Evolutionary conservation across 352 stramenopile genomes (phyloP).

Genomic region (Phytopythium helicoides): DNA sequence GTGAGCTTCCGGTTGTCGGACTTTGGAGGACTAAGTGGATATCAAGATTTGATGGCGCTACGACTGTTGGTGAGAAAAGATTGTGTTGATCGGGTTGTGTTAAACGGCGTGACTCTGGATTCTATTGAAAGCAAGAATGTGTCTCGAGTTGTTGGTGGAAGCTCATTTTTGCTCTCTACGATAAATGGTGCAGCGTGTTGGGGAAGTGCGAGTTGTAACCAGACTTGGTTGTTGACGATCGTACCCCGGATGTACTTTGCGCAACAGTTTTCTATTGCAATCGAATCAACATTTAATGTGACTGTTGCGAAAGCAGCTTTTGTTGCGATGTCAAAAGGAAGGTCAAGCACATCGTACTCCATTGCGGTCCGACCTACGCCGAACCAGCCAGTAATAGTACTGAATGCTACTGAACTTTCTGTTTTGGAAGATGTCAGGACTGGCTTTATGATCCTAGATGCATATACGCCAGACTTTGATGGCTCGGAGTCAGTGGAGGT

Average conservation of each 20-base stretch:
- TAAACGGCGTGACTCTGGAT: background rate
- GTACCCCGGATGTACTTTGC: too few relatives aligned
- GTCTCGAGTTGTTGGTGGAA: too few relatives aligned
- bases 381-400: conserved; percentile 27
- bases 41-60: background rate
- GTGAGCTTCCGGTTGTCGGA: conserved; percentile 1
- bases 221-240: too few relatives aligned
- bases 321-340: conserved; percentile 21
- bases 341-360: conserved; percentile 21
- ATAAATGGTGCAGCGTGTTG: too few relatives aligned
- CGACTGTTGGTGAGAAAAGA: background rate
- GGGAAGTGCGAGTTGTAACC: too few relatives aligned
- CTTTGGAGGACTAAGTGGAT: background rate
- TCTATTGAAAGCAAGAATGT: too few relatives aligned
- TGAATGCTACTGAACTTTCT: conserved; percentile 26
- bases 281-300: too few relatives aligned
- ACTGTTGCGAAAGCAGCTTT: conserved; percentile 7
- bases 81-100: background rate
- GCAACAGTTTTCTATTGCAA: too few relatives aligned
- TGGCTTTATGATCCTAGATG: conserved; percentile 32
- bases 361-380: conserved; percentile 33
- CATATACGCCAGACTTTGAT: conserved; percentile 36
- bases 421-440: conserved; percentile 31
- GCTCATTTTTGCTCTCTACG: too few relatives aligned
- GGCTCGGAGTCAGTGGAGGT: conserved; percentile 53